Conservation (phyloP, 2,329 filamentous ascomycete genomes). For the Calonectria multiphialidica region DNA sequence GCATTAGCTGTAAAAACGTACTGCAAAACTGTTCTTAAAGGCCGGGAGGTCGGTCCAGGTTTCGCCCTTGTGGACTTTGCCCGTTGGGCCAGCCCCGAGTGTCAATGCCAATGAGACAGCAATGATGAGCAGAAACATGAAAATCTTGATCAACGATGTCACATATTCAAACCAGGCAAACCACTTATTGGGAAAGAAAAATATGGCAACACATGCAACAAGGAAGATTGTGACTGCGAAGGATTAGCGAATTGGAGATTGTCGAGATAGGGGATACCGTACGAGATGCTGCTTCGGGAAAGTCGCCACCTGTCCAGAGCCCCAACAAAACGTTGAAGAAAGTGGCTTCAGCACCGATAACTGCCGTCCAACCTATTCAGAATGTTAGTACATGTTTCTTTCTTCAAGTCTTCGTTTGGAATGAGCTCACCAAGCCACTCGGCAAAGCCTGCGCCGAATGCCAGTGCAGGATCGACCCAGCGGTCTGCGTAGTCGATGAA, state of each 20-base stretch:
- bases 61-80: no score
- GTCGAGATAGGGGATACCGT: background rate
- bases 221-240: no score
- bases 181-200: no score
- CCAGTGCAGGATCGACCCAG: constrained; percentile 36
- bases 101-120: no score
- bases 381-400: background rate
- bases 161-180: no score
- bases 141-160: no score
- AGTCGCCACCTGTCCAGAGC: constrained; percentile 23
- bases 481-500: constrained; percentile 35
- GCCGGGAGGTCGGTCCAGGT: no score
- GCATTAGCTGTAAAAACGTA: no score
- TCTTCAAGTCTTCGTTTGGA: background rate
- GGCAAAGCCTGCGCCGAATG: constrained; percentile 37
- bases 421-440: constrained; percentile 33
- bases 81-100: no score
- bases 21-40: no score
- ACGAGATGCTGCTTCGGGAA: constrained; percentile 17
- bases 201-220: no score
- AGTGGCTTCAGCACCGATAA: constrained; percentile 30
- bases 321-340: constrained; percentile 30
- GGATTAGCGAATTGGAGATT: constrained; percentile 34
- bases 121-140: no score
- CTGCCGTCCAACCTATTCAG: constrained; percentile 33